Conservation (phyloP, 139 green algal species). For the Monoraphidium neglectum region DNA sequence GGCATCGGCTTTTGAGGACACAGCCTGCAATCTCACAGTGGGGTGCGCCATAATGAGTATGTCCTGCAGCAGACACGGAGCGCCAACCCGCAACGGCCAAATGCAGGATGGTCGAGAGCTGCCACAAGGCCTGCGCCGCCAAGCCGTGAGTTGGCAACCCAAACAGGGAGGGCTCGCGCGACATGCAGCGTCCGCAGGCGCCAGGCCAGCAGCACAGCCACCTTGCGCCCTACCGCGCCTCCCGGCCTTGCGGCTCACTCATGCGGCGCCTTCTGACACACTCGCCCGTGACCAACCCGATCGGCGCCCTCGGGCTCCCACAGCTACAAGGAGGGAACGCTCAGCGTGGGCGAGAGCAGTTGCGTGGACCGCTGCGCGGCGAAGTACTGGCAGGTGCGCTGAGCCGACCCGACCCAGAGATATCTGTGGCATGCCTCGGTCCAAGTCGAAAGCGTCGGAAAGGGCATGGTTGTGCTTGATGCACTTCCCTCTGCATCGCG, state of each 20-base stretch:
- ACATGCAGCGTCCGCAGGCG: background rate
- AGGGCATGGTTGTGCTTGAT: background rate
- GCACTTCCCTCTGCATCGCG: background rate
- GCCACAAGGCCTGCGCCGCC: conserved; percentile 88
- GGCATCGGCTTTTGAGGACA: too few species aligned
- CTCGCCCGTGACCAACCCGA: background rate
- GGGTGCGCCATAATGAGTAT: too few species aligned
- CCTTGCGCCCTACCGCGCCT: background rate
- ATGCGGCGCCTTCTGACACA: background rate
- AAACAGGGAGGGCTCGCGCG: background rate
- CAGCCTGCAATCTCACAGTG: too few species aligned
- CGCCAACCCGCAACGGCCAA: too few species aligned
- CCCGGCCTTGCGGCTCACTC: background rate
- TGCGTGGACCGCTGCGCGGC: conserved; percentile 93
- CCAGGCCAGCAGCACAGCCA: background rate
- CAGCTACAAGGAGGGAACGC: conserved; percentile 94
- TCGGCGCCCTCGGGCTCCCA: background rate
- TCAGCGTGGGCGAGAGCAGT: conserved; percentile 95
- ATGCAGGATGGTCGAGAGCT: conserved; percentile 84
- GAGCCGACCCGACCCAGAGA: background rate
- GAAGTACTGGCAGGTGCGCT: conserved; percentile 96
- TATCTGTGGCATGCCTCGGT: background rate
- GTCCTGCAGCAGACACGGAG: too few species aligned
- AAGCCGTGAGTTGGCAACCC: conserved; percentile 61
- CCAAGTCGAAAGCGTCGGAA: background rate